A percentile compares a stretch with the other conserved stretches of the same genome.
Evolutionary conservation across 768 basidiomycete species (phyloP).

Genomic region (Tephrocybe sp.): DNA sequence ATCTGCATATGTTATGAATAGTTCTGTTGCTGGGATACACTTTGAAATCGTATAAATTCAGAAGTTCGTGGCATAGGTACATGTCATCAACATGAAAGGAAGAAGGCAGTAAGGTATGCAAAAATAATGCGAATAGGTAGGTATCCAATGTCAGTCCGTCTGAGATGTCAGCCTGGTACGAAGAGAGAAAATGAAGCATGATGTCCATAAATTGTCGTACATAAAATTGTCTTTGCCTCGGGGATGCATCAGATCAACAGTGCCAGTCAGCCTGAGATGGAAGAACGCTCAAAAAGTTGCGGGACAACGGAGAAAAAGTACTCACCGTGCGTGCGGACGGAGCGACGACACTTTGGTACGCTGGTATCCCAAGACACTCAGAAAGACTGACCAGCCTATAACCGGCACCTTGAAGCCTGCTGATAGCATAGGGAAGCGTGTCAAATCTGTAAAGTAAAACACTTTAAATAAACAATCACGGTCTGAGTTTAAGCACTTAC

Average conservation of each 20-base stretch:
- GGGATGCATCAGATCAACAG: constrained; percentile 14
- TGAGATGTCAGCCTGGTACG: too few relatives aligned
- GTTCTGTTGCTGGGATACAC: too few relatives aligned
- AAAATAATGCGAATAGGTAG: too few relatives aligned
- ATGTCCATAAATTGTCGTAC: too few relatives aligned
- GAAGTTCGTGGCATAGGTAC: too few relatives aligned
- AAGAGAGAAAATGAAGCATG: too few relatives aligned
- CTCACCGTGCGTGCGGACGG: constrained; percentile 32
- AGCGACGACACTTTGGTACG: constrained; percentile 34
- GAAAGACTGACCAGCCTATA: constrained; percentile 44
- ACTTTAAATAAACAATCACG: background rate
- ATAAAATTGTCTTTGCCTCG: too few relatives aligned
- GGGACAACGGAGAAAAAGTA: background rate
- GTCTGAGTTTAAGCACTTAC: constrained; percentile 15
- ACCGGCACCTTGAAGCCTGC: constrained; percentile 34
- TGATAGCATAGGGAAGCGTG: constrained; percentile 40
- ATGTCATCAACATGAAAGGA: too few relatives aligned
- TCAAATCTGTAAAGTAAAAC: constrained; percentile 21
- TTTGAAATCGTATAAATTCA: too few relatives aligned
- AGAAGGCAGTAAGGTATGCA: too few relatives aligned
- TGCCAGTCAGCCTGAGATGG: constrained; percentile 11
- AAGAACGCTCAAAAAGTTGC: background rate
- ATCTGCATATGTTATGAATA: too few relatives aligned
- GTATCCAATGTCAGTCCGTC: too few relatives aligned
- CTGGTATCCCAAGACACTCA: constrained; percentile 37